Conservation (phyloP, 768 basidiomycete genomes). For the Cyclocybe cylindracea region DNA sequence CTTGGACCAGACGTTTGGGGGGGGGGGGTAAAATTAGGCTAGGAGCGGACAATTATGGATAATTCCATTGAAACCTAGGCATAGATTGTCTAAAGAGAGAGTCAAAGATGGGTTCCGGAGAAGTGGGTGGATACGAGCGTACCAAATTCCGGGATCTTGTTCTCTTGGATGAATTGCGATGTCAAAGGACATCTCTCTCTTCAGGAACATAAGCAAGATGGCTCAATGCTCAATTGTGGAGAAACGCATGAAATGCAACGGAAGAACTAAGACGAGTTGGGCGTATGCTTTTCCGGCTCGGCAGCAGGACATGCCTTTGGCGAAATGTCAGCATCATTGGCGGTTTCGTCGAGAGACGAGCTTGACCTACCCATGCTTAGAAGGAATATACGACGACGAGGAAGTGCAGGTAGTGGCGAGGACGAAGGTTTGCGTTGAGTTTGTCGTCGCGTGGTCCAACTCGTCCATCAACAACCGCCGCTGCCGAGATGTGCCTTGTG, state of each 20-base stretch:
- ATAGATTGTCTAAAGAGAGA: conserved; percentile 69
- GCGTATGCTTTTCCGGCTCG: neutral
- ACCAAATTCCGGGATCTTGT: conserved; percentile 99
- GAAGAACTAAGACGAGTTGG: conserved; percentile 69
- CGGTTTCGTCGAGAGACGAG: neutral
- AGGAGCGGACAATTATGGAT: conserved; percentile 72
- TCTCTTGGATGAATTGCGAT: conserved; percentile 97
- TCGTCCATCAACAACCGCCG: too few relatives aligned
- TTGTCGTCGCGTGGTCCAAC: neutral
- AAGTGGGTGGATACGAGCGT: conserved; percentile 15
- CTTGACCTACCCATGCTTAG: conserved; percentile 23
- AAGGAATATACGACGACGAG: neutral
- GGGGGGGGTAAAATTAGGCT: conserved; percentile 1
- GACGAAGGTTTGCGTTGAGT: conserved; percentile 13
- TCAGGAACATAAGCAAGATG: neutral
- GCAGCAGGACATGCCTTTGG: conserved; percentile 47
- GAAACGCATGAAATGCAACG: conserved; percentile 86
- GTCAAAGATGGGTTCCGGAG: neutral
- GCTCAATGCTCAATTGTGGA: neutral
- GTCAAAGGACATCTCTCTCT: conserved; percentile 98
- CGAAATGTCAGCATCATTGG: neutral
- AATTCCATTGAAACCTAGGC: conserved; percentile 93
- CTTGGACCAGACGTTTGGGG: neutral
- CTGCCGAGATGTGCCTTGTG: too few relatives aligned
- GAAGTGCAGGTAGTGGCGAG: conserved; percentile 15